Evolutionary conservation across 2,329 filamentous ascomycete species (phyloP), one percentile per base, ranked within the genome.

Genomic region (Curvularia sp.): DNA sequence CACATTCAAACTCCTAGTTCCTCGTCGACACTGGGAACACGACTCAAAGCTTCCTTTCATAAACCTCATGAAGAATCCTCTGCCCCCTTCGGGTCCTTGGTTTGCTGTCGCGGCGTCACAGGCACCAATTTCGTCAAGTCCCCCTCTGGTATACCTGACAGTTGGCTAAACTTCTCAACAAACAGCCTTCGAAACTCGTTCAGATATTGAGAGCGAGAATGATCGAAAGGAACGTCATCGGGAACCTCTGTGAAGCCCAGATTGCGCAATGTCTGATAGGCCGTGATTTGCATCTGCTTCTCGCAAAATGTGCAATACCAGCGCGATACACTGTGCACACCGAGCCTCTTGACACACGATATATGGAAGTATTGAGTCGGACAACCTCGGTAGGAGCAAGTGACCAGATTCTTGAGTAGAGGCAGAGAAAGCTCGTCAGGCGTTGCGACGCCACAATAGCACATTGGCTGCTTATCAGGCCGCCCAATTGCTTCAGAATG

Each of bases 291-390:
- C 63, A 74, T 69, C 43, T 60, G 9, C 15, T 56, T 18, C 47
- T 65, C 55, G 50, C 72, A 74, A 8, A 46, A 15, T 6, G 60
- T 64, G 46, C 71, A 74, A 39, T 69, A 72, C 70, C 70, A 72
- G 21, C 56, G 64, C 19, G 58, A 66, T 5, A 68, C 62, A 30
- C 62, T 65, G 3, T 65, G 59, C 5, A 57, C n/a, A 0, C 65
- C 64, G 4, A 68, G 42, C 15, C 66, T 55, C 55, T 63, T 61
- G 36, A 72, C 49, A 27, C 72, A 73, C 3, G 55, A 42, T 39
- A 54, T 66, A 55, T 73, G 72, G 47, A 73, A 73, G 30, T 36
- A 59, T 1, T 38, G n/a, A 8, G 62, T 57, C 0, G 49, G 9
- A 27, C 72, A 74, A n/a, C 63, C 39, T 2, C 32, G 30, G 41